phyloP scores from a whole-genome alignment of 176 grass and related monocot genomes.

The Raddia guianensis region DNA sequence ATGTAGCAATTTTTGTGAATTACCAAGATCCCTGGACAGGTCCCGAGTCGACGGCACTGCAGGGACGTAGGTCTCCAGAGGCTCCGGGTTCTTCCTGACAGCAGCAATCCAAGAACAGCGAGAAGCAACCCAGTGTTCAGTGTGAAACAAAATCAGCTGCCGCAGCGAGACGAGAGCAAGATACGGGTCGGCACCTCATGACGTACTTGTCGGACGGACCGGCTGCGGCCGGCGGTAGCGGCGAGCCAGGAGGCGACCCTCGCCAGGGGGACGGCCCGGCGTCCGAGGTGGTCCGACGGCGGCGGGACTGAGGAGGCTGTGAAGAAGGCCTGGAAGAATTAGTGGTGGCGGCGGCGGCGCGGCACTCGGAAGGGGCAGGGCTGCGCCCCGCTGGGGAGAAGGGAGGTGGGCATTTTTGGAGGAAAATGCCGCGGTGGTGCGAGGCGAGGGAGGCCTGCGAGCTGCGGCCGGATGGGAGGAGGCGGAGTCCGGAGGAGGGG shows the following conservation, averaged over 20 bases:
- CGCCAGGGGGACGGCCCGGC: conserved; percentile 42
- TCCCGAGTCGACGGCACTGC: conserved; percentile 76
- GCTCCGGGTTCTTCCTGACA: conserved; percentile 91
- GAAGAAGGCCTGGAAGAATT: background rate
- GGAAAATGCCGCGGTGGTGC: background rate
- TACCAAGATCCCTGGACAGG: conserved; percentile 82
- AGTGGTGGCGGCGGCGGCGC: background rate
- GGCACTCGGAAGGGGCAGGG: conserved; percentile 3
- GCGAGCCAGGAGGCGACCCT: conserved; percentile 45
- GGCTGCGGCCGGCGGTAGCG: conserved; percentile 27
- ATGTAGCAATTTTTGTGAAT: background rate
- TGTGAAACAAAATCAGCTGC: background rate
- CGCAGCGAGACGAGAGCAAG: background rate
- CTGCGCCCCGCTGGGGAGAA: conserved; percentile 38
- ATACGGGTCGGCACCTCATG: conserved; percentile 49
- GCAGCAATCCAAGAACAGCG: conserved; percentile 8
- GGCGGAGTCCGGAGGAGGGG: too few relatives aligned
- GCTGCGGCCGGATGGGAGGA: too few relatives aligned
- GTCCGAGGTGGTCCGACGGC: conserved; percentile 15
- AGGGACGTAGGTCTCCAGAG: conserved; percentile 78
- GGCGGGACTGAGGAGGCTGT: background rate
- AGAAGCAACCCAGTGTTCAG: background rate
- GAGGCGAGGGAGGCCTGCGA: background rate
- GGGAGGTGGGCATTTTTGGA: conserved; percentile 24
- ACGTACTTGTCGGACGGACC: conserved; percentile 84